These are phyloP conservation scores for Rhodamnia argentea DNA, from an alignment of 345 rosid genomes.

Conservation along the genomic window DNA sequence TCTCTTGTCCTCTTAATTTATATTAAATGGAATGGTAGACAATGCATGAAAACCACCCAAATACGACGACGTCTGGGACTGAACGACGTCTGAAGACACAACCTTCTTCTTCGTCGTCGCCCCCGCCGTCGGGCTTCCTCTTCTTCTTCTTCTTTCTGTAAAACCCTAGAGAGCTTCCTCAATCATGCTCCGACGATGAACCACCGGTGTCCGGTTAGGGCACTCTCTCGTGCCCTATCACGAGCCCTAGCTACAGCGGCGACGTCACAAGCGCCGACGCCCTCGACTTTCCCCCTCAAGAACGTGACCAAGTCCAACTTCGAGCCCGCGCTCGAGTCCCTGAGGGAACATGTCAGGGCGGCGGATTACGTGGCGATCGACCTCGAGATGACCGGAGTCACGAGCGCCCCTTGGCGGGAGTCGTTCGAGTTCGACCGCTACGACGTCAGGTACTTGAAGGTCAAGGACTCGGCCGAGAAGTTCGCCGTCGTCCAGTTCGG, in stretches of 20 bases:
- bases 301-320: conserved; percentile 74
- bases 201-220: background rate
- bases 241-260: conserved; percentile 1
- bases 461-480: conserved; percentile 92
- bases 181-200: conserved; percentile 1
- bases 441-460: conserved; percentile 75
- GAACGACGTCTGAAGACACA: background rate
- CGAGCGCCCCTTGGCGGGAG: conserved; percentile 89
- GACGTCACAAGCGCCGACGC: conserved; percentile 4
- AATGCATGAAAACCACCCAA: background rate
- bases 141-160: background rate
- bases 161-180: background rate
- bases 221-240: background rate
- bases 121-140: too few relatives aligned
- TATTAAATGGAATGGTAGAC: background rate
- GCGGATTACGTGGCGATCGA: conserved; percentile 94
- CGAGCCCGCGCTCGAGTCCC: conserved; percentile 45
- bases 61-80: background rate
- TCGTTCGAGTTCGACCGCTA: conserved; percentile 68
- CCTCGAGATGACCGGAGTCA: conserved; percentile 89
- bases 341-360: conserved; percentile 44
- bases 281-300: conserved; percentile 60
- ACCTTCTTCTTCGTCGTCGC: background rate
- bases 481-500: conserved; percentile 96
- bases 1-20: background rate